Evolutionary conservation across 2,329 filamentous ascomycete species (phyloP).

Genomic region (Ascochyta pisi): DNA sequence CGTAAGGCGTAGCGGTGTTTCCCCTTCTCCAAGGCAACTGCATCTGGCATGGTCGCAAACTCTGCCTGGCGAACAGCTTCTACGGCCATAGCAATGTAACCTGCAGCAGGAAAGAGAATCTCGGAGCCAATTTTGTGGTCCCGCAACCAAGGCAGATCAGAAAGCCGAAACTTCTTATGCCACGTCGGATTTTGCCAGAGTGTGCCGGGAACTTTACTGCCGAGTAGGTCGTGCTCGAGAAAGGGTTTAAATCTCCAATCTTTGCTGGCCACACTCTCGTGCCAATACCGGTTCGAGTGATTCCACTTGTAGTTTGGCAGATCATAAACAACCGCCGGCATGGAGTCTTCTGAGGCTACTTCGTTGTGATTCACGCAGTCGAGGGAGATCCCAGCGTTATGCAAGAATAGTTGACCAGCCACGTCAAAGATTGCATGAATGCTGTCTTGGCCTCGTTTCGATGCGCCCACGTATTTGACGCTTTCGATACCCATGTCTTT

Average conservation of each 20-base stretch:
- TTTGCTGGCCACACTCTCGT: constrained; percentile 11
- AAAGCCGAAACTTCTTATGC: background rate
- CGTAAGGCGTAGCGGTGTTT: too few species aligned
- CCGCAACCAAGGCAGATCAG: constrained; percentile 30
- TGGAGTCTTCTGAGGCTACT: background rate
- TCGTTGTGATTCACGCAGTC: background rate
- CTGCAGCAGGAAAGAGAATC: constrained; percentile 27
- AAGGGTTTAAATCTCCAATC: too few species aligned
- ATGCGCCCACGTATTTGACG: background rate
- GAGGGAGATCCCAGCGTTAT: background rate
- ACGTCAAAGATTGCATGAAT: constrained; percentile 2
- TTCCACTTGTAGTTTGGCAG: constrained; percentile 47
- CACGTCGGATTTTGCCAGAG: too few species aligned
- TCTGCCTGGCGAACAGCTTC: constrained; percentile 21
- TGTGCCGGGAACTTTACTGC: too few species aligned
- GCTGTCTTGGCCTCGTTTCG: background rate
- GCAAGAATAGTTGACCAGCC: background rate
- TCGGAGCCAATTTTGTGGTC: constrained; percentile 30
- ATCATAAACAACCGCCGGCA: constrained; percentile 1
- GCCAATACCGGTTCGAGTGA: constrained; percentile 39
- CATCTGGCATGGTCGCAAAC: too few species aligned
- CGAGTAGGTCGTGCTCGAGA: too few species aligned
- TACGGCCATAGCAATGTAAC: constrained; percentile 25
- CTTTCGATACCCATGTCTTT: background rate
- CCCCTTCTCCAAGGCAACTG: too few species aligned